Base-by-base conservation (phyloP, 2,329 filamentous ascomycete genomes). In the Juglanconis sp. region DNA sequence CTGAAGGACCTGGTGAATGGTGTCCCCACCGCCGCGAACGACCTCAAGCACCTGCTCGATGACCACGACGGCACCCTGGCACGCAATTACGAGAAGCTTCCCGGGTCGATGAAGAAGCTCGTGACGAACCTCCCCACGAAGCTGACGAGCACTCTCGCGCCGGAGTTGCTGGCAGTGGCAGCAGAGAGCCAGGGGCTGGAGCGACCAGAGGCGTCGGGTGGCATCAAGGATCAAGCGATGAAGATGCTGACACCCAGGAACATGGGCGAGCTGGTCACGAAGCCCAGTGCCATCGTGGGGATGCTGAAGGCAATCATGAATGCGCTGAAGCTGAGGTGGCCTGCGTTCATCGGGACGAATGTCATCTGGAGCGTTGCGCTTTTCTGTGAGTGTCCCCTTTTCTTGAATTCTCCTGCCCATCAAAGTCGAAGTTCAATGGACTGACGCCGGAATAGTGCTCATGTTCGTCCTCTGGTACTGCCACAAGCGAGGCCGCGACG, bases 391-490 rank as follows among this genome's bases (percentile, higher is more conserved):
- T 81, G 42, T 3, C n/a, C 5, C 17, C 38, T 10, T 31, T 42
- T 7, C 5, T 11, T n/a, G 24, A 13, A 8, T 17, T 10, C 17
- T 24, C 1, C 24, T 24, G 15, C n/a, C n/a, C 35, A 13, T 36
- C 32, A 24, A 1, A 11, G 9, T 24, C 42, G 13, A 24, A 10
- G 6, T 31, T 9, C 17, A 10, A 3, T 10, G 51, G 15, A n/a
- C 65, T 68, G 17, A 68, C 52, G 13, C 3, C 11, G 9, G 24
- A 13, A 63, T 59, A 90, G 91, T 98, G 57, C 82, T 98, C 15
- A 83, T 99, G 59, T 95, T 96, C 71, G 91, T 96, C 49, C 87
- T 98, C 68, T 99, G 94, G 93, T 99, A 98, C 77, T 98, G 93
- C 77, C 89, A 98, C 76, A 98, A 98, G 79, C 90, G 95, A 57